Conservation (phyloP, 2,329 filamentous ascomycete species). For the Dendryphion nanum region DNA sequence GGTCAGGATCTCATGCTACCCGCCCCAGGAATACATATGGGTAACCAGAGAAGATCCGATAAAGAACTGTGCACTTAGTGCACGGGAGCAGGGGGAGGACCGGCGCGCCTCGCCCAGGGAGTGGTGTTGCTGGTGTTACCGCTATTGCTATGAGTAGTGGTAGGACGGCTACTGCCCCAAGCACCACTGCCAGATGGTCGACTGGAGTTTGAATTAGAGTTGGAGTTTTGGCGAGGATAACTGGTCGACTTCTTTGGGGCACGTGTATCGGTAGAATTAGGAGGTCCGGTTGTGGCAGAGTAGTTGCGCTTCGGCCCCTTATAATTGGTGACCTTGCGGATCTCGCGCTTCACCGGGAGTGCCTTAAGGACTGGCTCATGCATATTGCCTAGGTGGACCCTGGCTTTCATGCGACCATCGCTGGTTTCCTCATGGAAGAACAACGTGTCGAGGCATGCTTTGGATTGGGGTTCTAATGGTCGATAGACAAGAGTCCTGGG, state of each 20-base stretch:
- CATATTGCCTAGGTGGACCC: slow-evolving; percentile 26
- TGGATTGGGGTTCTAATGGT: slow-evolving; percentile 23
- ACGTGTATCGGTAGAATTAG: slow-evolving; percentile 19
- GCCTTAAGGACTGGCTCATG: slow-evolving; percentile 24
- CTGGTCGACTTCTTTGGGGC: slow-evolving; percentile 29
- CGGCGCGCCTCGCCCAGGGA: slow-evolving; percentile 23
- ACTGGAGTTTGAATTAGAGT: slow-evolving; percentile 19
- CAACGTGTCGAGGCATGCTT: slow-evolving; percentile 14
- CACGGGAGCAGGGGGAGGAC: no score
- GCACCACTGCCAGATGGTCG: slow-evolving; percentile 23
- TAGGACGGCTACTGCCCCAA: slow-evolving; percentile 27
- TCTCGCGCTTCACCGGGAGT: slow-evolving; percentile 19
- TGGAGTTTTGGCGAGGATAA: slow-evolving; percentile 26
- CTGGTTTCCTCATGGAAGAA: slow-evolving; percentile 24
- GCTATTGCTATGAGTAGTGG: slow-evolving; percentile 14
- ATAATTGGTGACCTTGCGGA: slow-evolving; percentile 13
- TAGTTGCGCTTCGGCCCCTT: slow-evolving; percentile 21
- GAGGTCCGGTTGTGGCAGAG: slow-evolving; percentile 14
- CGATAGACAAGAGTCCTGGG: slow-evolving; percentile 11
- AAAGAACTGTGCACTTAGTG: no score
- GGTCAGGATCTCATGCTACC: no score
- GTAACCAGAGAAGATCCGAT: no score
- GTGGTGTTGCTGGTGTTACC: slow-evolving; percentile 12
- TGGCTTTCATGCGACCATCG: slow-evolving; percentile 26
- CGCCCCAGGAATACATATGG: no score